phyloP scores from a whole-genome alignment of 176 grass and related monocot species.

The Carex parvula region DNA sequence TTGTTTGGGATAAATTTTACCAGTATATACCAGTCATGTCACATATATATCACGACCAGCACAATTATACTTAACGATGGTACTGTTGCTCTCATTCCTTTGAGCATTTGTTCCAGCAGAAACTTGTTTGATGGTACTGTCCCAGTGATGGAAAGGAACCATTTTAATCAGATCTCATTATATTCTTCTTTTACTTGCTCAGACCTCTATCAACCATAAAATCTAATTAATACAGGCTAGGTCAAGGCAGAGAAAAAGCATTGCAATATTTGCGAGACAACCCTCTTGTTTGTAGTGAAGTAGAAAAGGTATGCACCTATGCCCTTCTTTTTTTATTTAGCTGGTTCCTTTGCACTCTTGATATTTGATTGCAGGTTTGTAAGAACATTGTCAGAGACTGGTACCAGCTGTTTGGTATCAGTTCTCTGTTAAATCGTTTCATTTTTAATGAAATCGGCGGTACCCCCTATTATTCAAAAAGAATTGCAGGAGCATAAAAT shows the following conservation, averaged over 20 bases:
- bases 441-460: too few relatives aligned
- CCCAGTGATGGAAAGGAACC: background rate
- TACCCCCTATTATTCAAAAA: too few relatives aligned
- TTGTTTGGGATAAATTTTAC: background rate
- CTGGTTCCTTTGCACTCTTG: background rate
- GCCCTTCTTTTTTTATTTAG: background rate
- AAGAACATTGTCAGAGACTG: too few relatives aligned
- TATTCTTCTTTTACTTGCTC: background rate
- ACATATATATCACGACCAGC: background rate
- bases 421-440: too few relatives aligned
- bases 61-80: background rate
- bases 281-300: conserved; percentile 53
- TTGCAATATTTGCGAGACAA: conserved; percentile 80
- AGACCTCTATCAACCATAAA: background rate
- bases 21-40: background rate
- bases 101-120: background rate
- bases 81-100: background rate
- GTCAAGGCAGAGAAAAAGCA: conserved; percentile 90
- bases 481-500: background rate
- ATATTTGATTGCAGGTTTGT: background rate
- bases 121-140: background rate
- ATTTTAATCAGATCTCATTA: background rate
- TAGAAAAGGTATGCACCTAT: conserved; percentile 71
- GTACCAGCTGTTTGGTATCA: too few relatives aligned
- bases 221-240: conserved; percentile 43